Percentiles rank a stretch among this genome's conserved stretches.
Evolutionary conservation across 176 grass and related monocot species (phyloP).

Genomic region (Aegilops bicornis): DNA sequence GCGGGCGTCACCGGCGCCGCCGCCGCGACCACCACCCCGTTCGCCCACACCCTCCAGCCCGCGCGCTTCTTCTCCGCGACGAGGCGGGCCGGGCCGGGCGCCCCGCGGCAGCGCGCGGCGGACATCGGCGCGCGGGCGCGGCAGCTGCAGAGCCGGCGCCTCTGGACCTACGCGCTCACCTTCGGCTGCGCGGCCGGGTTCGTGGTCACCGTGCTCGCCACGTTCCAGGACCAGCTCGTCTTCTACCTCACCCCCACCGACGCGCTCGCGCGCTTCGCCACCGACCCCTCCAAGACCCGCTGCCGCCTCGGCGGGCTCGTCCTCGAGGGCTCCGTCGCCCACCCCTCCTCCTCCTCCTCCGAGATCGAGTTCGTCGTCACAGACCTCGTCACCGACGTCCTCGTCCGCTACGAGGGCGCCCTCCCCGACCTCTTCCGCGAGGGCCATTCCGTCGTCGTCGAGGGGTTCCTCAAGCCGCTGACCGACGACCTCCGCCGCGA

Average conservation of each 20-base stretch:
- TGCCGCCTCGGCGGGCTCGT: slow-evolving; percentile 91
- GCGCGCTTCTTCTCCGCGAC: slow-evolving; percentile 31
- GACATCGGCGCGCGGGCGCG: slow-evolving; percentile 91
- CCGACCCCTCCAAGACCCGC: slow-evolving; percentile 58
- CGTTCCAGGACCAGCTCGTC: slow-evolving; percentile 94
- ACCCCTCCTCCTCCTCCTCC: slow-evolving; percentile 46
- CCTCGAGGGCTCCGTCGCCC: slow-evolving; percentile 80
- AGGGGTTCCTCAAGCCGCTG: slow-evolving; percentile 78
- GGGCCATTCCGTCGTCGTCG: slow-evolving; percentile 92
- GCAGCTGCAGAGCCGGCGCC: slow-evolving; percentile 84
- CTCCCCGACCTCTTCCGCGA: slow-evolving; percentile 95
- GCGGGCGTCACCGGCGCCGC: not conserved
- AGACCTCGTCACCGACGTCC: slow-evolving; percentile 86
- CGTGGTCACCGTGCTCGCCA: slow-evolving; percentile 87
- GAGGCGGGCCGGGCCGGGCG: slow-evolving; percentile 30
- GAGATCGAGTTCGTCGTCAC: slow-evolving; percentile 99
- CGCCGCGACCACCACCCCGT: not conserved
- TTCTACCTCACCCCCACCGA: slow-evolving; percentile 92
- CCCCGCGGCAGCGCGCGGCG: slow-evolving; percentile 39
- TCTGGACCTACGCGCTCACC: slow-evolving; percentile 92
- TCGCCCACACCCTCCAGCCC: slow-evolving; percentile 1
- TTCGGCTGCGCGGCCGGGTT: slow-evolving; percentile 91
- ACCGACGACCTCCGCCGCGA: slow-evolving; percentile 39
- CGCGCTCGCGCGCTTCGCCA: slow-evolving; percentile 59
- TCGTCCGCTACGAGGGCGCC: slow-evolving; percentile 82